A percentile compares a stretch with the other conserved stretches of the same genome.
phyloP scores from a whole-genome alignment of 108 stramenopile species.

The Fistulifera pelliculosa region DNA sequence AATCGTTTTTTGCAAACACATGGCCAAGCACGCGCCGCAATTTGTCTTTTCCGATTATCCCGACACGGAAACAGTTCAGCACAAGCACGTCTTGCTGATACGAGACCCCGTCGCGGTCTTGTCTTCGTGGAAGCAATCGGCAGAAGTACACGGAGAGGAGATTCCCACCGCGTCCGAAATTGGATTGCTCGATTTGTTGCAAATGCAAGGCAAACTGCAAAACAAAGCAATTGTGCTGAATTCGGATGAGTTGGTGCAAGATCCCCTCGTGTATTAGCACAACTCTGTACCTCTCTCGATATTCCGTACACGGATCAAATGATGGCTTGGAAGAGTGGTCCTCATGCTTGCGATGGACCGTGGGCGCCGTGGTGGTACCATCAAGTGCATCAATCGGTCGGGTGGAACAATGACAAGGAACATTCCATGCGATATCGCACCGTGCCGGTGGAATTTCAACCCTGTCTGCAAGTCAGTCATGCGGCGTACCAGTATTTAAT shows the following conservation, averaged over 20 bases:
- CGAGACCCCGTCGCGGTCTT: slow-evolving; percentile 30
- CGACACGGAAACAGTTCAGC: slow-evolving; percentile 12
- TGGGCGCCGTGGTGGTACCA: slow-evolving; percentile 79
- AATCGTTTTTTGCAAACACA: slow-evolving; percentile 85
- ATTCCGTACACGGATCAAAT: slow-evolving; percentile 64
- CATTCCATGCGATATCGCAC: slow-evolving; percentile 49
- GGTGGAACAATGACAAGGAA: slow-evolving; percentile 35
- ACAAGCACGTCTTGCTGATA: slow-evolving; percentile 13
- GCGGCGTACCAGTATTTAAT: slow-evolving; percentile 59
- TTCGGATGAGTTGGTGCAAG: slow-evolving; percentile 65
- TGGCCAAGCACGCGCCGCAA: slow-evolving; percentile 73
- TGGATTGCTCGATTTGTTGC: slow-evolving; percentile 61
- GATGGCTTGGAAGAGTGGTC: slow-evolving; percentile 56
- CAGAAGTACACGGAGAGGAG: slow-evolving; percentile 47
- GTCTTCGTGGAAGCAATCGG: slow-evolving; percentile 52
- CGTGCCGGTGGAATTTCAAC: slow-evolving; percentile 43
- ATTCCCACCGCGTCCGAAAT: slow-evolving; percentile 63
- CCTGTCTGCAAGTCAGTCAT: slow-evolving; percentile 50
- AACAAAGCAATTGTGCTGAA: slow-evolving; percentile 49
- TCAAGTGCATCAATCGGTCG: slow-evolving; percentile 64
- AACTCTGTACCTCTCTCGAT: slow-evolving; percentile 39
- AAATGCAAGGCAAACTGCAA: slow-evolving; percentile 53
- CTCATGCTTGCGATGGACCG: slow-evolving; percentile 71
- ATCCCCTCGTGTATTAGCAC: slow-evolving; percentile 43
- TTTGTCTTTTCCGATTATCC: slow-evolving; percentile 61